A percentile compares a stretch with the other conserved stretches of the same genome.
phyloP scores from a whole-genome alignment of 2,329 filamentous ascomycete species.

The Hymenoscyphus infarciens region DNA sequence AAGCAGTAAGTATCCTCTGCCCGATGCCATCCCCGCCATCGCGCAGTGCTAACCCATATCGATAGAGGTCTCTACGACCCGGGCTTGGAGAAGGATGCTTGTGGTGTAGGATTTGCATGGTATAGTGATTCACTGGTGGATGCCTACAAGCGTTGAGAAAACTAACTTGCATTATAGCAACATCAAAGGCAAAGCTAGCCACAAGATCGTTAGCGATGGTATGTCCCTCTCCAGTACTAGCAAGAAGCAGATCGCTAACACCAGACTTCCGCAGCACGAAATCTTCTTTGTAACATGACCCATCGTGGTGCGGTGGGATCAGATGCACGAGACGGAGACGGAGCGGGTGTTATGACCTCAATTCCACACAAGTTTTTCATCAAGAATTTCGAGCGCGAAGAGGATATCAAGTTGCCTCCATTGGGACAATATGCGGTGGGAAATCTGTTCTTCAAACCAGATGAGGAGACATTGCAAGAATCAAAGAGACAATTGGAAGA shows the following conservation, averaged over 20 bases:
- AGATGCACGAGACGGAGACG: constrained; percentile 95
- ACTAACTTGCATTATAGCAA: constrained; percentile 55
- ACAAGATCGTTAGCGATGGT: constrained; percentile 99
- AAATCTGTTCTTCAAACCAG: constrained; percentile 98
- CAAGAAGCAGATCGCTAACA: constrained; percentile 34
- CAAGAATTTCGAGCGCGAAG: constrained; percentile 95
- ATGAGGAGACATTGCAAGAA: constrained; percentile 82
- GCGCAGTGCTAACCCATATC: constrained; percentile 10
- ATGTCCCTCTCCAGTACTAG: constrained; percentile 26
- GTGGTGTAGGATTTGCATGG: constrained; percentile 98
- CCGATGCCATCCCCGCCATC: neutral
- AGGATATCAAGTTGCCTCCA: constrained; percentile 80
- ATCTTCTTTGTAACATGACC: constrained; percentile 99
- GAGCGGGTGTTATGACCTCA: constrained; percentile 98
- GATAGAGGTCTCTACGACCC: constrained; percentile 86
- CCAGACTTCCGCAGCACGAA: constrained; percentile 59
- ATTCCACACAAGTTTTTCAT: constrained; percentile 98
- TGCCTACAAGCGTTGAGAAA: neutral
- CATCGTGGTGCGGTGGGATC: constrained; percentile 97
- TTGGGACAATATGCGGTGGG: constrained; percentile 93
- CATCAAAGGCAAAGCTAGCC: constrained; percentile 94
- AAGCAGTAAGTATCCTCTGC: constrained; percentile 64
- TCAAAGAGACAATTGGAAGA: constrained; percentile 93
- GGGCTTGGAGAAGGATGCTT: constrained; percentile 95
- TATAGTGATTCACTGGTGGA: constrained; percentile 40